Evolutionary conservation across 768 basidiomycete genomes (phyloP).

Genomic region (Vararia minispora): DNA sequence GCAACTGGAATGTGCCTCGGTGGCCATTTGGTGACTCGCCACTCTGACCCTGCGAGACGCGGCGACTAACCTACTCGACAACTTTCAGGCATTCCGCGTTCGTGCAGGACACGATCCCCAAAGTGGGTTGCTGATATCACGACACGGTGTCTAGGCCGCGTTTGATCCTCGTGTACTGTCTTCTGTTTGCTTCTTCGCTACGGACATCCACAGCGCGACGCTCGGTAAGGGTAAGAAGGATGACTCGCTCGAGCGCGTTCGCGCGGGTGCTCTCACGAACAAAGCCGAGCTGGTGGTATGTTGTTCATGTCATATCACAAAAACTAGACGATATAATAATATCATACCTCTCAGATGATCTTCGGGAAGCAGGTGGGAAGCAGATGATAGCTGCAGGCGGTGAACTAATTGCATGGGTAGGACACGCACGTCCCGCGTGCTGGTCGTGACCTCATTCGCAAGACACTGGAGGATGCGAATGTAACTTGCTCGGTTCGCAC

Average conservation of each 20-base stretch:
- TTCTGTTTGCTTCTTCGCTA: slow-evolving; percentile 90
- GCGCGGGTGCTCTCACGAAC: slow-evolving; percentile 60
- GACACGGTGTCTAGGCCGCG: slow-evolving; percentile 46
- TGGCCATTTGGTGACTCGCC: slow-evolving; percentile 64
- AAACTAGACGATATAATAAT: background rate
- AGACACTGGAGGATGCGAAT: slow-evolving; percentile 70
- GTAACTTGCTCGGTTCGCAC: slow-evolving; percentile 57
- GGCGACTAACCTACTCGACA: no score
- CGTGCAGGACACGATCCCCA: slow-evolving; percentile 4
- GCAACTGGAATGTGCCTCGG: slow-evolving; percentile 90
- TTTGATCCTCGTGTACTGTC: slow-evolving; percentile 78
- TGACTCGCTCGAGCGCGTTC: slow-evolving; percentile 65
- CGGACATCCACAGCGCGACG: slow-evolving; percentile 82
- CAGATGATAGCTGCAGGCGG: background rate
- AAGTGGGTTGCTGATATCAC: background rate
- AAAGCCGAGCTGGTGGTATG: slow-evolving; percentile 81
- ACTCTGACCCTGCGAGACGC: no score
- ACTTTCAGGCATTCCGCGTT: slow-evolving; percentile 39
- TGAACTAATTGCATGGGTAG: slow-evolving; percentile 22
- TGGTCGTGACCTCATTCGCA: slow-evolving; percentile 79
- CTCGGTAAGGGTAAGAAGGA: slow-evolving; percentile 81
- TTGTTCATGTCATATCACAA: slow-evolving; percentile 3
- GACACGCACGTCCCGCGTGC: slow-evolving; percentile 89
- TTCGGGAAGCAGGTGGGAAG: slow-evolving; percentile 82
- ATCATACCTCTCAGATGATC: slow-evolving; percentile 51